A percentile compares a stretch with the other conserved stretches of the same genome.
Conservation (phyloP, 768 basidiomycete species). For the Hypsizygus marmoreus region DNA sequence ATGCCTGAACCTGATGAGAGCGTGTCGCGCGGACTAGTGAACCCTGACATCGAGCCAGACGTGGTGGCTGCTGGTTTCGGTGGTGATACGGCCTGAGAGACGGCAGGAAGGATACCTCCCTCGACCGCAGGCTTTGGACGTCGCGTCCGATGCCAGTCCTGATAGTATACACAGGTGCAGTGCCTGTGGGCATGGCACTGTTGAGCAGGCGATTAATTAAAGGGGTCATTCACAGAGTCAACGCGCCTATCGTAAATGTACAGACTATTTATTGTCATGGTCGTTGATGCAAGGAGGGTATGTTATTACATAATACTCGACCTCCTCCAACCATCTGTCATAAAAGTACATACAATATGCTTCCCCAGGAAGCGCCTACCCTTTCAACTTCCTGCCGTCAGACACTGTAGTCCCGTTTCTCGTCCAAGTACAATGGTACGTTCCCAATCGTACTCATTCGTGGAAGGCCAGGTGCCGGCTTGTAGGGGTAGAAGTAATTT, state of each 20-base stretch:
- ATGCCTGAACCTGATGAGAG: slow-evolving; percentile 65
- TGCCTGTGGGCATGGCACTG: slow-evolving; percentile 54
- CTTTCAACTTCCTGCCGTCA: neutral
- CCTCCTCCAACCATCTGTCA: too few species aligned
- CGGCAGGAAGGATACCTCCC: slow-evolving; percentile 76
- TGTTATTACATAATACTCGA: slow-evolving; percentile 19
- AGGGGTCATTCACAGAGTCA: neutral
- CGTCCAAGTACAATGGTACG: slow-evolving; percentile 44
- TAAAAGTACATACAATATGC: neutral
- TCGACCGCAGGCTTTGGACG: slow-evolving; percentile 72
- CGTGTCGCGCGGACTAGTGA: slow-evolving; percentile 66
- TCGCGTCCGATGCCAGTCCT: slow-evolving; percentile 88
- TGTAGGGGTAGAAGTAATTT: slow-evolving; percentile 30
- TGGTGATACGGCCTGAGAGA: slow-evolving; percentile 67
- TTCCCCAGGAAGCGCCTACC: neutral
- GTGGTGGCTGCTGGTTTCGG: slow-evolving; percentile 31
- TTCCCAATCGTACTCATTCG: slow-evolving; percentile 34
- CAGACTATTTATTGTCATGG: slow-evolving; percentile 88
- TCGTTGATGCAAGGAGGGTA: slow-evolving; percentile 2
- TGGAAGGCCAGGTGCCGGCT: slow-evolving; percentile 27
- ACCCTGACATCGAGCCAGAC: slow-evolving; percentile 35
- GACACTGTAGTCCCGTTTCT: slow-evolving; percentile 27
- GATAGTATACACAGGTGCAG: slow-evolving; percentile 91
- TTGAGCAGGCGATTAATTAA: slow-evolving; percentile 11
- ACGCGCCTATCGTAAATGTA: slow-evolving; percentile 91